Evolutionary conservation across 2,329 filamentous ascomycete species (phyloP).

Genomic region (Lecanosticta acicola): DNA sequence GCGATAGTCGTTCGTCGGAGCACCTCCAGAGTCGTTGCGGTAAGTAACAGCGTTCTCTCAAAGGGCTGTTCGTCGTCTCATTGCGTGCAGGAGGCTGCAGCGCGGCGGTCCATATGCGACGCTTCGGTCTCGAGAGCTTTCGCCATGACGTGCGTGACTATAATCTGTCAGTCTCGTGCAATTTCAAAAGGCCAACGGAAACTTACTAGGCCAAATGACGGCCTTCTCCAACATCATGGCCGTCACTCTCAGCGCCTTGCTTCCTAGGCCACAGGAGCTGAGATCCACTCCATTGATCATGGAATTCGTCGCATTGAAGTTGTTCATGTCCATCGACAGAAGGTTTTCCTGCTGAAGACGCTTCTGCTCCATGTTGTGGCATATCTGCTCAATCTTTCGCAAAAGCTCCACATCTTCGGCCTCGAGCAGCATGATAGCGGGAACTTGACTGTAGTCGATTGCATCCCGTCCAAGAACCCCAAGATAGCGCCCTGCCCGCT

Average conservation of each 20-base stretch:
- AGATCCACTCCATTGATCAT: constrained; percentile 36
- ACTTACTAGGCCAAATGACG: constrained; percentile 84
- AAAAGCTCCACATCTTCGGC: constrained; percentile 86
- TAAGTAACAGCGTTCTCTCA: too few relatives aligned
- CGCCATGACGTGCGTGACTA: constrained; percentile 65
- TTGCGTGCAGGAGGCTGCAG: constrained; percentile 40
- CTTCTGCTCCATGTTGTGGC: constrained; percentile 72
- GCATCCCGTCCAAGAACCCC: constrained; percentile 80
- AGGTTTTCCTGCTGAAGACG: constrained; percentile 53
- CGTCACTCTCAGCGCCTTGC: constrained; percentile 76
- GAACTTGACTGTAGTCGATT: constrained; percentile 72
- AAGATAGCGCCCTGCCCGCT: constrained; percentile 83
- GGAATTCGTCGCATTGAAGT: constrained; percentile 42
- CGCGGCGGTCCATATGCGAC: constrained; percentile 56
- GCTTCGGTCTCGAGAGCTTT: constrained; percentile 61
- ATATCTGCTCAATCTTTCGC: constrained; percentile 72
- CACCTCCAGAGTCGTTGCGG: too few relatives aligned
- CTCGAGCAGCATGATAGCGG: constrained; percentile 83
- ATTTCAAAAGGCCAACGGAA: constrained; percentile 22
- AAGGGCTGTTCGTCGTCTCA: too few relatives aligned
- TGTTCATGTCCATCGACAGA: constrained; percentile 44
- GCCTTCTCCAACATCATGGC: constrained; percentile 83
- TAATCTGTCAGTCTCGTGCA: constrained; percentile 7
- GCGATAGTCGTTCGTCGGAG: too few relatives aligned
- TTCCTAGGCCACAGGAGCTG: constrained; percentile 67